phyloP scores from a whole-genome alignment of 176 grass and related monocot species.

The Hyparrhenia diplandra region DNA sequence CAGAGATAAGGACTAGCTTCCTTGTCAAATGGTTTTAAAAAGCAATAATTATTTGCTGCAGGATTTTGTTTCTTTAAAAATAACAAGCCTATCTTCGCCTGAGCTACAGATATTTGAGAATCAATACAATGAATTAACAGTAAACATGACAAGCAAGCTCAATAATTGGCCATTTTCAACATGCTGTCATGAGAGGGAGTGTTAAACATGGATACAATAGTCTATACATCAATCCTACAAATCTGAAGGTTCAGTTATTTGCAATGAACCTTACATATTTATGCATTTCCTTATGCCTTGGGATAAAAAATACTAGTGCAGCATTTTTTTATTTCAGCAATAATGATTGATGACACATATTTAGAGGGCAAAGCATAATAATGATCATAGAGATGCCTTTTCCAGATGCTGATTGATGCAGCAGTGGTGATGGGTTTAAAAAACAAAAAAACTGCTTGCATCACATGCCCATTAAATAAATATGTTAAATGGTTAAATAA shows the following conservation, averaged over 20 bases:
- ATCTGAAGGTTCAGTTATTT: neutral
- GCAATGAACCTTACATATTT: neutral
- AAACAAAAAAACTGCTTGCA: neutral
- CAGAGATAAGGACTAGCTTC: neutral
- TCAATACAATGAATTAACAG: neutral
- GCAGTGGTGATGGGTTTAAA: neutral
- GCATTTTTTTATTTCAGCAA: neutral
- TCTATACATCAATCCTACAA: neutral
- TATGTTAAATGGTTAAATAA: neutral
- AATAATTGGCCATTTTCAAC: neutral
- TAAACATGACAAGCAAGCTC: neutral
- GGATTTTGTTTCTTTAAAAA: no score
- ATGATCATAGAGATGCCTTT: neutral
- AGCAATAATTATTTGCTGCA: neutral
- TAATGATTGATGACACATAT: neutral
- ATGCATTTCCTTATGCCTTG: neutral
- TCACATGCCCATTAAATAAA: neutral
- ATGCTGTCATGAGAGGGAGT: neutral
- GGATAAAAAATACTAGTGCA: neutral
- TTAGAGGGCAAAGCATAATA: neutral
- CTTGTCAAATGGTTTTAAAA: neutral
- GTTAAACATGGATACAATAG: neutral
- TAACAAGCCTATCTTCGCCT: neutral
- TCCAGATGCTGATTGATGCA: neutral
- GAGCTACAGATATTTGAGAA: neutral